These are phyloP conservation scores for Coemansia sp. DNA, from an alignment of 192 early-diverging fungal species.

Conservation along the genomic window DNA sequence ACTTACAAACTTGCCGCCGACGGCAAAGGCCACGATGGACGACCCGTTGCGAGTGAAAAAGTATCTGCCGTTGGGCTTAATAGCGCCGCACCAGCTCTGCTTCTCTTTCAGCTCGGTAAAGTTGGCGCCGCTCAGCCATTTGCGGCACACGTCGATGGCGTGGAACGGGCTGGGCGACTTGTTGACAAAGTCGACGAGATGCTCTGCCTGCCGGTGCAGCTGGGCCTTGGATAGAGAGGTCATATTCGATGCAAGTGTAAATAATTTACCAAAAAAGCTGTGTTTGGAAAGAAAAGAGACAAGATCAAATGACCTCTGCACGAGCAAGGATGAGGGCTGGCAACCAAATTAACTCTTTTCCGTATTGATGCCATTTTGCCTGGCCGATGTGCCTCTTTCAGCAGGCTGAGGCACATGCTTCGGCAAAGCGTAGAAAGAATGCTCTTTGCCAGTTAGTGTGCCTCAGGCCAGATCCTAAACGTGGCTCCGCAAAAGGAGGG, in stretches of 20 bases:
- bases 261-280: neutral
- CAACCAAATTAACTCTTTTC: too few relatives aligned
- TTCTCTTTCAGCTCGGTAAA: conserved; percentile 89
- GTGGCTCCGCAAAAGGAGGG: neutral
- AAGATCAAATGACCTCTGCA: neutral
- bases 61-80: conserved; percentile 84
- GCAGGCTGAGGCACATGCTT: too few relatives aligned
- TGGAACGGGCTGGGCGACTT: conserved; percentile 95
- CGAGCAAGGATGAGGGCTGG: neutral
- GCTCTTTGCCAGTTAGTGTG: too few relatives aligned
- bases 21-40: conserved; percentile 86
- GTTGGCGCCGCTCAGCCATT: conserved; percentile 69
- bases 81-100: conserved; percentile 70
- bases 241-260: neutral
- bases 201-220: conserved; percentile 51
- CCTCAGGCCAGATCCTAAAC: neutral
- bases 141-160: conserved; percentile 77
- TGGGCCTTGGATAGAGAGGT: conserved; percentile 34
- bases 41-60: conserved; percentile 94
- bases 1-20: conserved; percentile 79
- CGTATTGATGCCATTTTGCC: too few relatives aligned
- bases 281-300: neutral
- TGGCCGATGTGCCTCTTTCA: too few relatives aligned
- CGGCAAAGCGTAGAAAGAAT: too few relatives aligned
- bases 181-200: conserved; percentile 86